phyloP scores from a whole-genome alignment of 2,329 filamentous ascomycete genomes.

The Hypoxylon sp. region DNA sequence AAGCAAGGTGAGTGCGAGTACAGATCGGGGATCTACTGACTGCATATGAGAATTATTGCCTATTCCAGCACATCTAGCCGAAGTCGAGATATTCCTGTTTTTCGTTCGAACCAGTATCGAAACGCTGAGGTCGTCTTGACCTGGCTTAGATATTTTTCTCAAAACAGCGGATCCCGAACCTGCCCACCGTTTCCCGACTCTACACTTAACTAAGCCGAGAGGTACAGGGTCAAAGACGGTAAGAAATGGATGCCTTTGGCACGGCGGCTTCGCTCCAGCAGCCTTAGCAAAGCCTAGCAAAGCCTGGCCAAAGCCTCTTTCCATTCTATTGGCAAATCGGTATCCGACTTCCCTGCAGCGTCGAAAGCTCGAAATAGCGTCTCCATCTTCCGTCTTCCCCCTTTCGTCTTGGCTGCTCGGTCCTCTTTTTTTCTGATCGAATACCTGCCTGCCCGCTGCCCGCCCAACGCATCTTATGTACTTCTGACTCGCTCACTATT shows the following conservation, averaged over 20 bases:
- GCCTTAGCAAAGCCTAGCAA: too few relatives aligned
- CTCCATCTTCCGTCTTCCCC: slow-evolving; percentile 26
- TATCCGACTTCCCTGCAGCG: slow-evolving; percentile 21
- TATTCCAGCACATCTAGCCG: neutral
- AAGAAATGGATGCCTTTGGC: slow-evolving; percentile 14
- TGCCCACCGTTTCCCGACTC: neutral
- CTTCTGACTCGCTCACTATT: too few relatives aligned
- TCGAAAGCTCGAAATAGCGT: slow-evolving; percentile 24
- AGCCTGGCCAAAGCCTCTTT: too few relatives aligned
- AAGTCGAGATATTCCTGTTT: neutral
- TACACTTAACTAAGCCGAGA: neutral
- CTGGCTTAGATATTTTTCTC: too few relatives aligned
- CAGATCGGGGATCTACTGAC: neutral
- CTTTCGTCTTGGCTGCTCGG: slow-evolving; percentile 16
- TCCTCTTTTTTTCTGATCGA: slow-evolving; percentile 12
- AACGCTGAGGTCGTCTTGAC: too few relatives aligned
- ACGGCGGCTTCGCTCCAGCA: slow-evolving; percentile 28
- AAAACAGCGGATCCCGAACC: neutral
- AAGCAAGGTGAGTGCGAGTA: too few relatives aligned
- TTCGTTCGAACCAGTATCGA: too few relatives aligned
- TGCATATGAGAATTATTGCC: neutral
- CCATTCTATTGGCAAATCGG: slow-evolving; percentile 23
- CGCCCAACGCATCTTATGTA: slow-evolving; percentile 3
- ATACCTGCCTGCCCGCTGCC: neutral
- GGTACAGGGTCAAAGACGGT: neutral